These are phyloP conservation scores for Oemleria cerasiformis DNA, from an alignment of 306 rosid species.

Conservation along the genomic window DNA sequence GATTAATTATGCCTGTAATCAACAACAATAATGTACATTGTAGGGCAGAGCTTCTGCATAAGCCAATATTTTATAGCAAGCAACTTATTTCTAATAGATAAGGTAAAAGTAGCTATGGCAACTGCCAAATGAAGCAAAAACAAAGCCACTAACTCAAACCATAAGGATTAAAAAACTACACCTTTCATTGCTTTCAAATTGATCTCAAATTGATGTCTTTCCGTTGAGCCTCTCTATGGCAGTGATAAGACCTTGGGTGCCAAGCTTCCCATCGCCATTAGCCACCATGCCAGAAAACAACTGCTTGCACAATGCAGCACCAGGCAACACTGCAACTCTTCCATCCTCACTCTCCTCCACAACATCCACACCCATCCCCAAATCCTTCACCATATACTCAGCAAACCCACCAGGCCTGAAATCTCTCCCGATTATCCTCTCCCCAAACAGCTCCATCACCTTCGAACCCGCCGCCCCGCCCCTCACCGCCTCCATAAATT, in stretches of 20 bases:
- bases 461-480: constrained; percentile 58
- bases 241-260: constrained; percentile 65
- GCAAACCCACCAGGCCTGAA: constrained; percentile 65
- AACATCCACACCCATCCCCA: constrained; percentile 77
- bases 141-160: background rate
- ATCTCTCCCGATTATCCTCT: constrained; percentile 61
- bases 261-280: constrained; percentile 72
- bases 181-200: background rate
- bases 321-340: constrained; percentile 59
- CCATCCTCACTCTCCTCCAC: constrained; percentile 47
- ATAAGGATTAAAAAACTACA: background rate
- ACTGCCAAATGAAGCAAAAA: background rate
- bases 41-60: background rate
- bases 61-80: background rate
- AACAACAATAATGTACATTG: background rate
- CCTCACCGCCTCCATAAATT: constrained; percentile 52
- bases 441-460: constrained; percentile 67
- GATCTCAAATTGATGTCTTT: constrained; percentile 21
- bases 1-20: background rate
- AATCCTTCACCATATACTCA: constrained; percentile 80
- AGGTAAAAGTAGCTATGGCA: background rate
- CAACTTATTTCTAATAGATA: background rate
- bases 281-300: constrained; percentile 70
- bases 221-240: constrained; percentile 71
- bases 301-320: constrained; percentile 70